These are phyloP conservation scores for Candida arabinofermentans DNA, from an alignment of 805 yeast genomes.

Conservation along the genomic window DNA sequence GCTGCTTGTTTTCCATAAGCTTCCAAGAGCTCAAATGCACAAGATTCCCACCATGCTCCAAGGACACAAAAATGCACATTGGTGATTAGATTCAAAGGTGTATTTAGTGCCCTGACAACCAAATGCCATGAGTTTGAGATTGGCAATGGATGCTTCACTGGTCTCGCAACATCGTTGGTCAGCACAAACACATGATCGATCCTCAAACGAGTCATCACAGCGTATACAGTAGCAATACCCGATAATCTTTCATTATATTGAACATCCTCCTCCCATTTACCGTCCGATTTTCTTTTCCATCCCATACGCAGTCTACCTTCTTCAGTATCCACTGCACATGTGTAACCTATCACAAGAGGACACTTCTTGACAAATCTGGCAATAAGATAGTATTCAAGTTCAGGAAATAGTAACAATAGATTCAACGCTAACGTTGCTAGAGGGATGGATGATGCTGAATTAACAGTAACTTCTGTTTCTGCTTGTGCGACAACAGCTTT, in stretches of 20 bases:
- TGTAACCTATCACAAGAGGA: slow-evolving; percentile 80
- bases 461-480: slow-evolving; percentile 83
- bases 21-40: slow-evolving; percentile 50
- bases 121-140: slow-evolving; percentile 61
- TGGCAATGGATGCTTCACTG: slow-evolving; percentile 52
- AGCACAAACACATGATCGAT: slow-evolving; percentile 18
- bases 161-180: not conserved
- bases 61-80: slow-evolving; percentile 69
- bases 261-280: slow-evolving; percentile 54
- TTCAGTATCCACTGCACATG: slow-evolving; percentile 71
- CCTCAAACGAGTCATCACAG: slow-evolving; percentile 60
- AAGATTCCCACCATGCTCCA: slow-evolving; percentile 91
- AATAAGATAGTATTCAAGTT: slow-evolving; percentile 51
- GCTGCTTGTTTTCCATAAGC: slow-evolving; percentile 67
- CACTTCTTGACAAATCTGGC: slow-evolving; percentile 91
- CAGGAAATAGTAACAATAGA: slow-evolving; percentile 45
- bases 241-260: slow-evolving; percentile 81
- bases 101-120: slow-evolving; percentile 68
- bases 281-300: slow-evolving; percentile 57
- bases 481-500: slow-evolving; percentile 88
- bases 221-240: slow-evolving; percentile 80
- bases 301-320: slow-evolving; percentile 86
- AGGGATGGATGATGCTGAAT: slow-evolving; percentile 75
- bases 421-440: slow-evolving; percentile 61
- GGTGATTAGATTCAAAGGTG: slow-evolving; percentile 42